Conservation (phyloP, 768 basidiomycete genomes). For the Botryobasidium botryosum region DNA sequence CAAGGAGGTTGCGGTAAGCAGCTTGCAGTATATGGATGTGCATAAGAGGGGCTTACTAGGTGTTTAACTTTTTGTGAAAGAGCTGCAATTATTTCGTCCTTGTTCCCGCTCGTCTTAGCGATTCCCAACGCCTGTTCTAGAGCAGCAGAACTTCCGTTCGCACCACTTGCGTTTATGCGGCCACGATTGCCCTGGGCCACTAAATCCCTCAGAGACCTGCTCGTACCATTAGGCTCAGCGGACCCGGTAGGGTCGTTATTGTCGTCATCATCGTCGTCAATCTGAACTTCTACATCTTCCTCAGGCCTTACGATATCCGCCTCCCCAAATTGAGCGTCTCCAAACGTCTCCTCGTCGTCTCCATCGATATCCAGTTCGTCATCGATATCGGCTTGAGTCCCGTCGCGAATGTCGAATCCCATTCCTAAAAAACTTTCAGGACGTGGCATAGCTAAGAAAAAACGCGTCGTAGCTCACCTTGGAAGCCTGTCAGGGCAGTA, state of each 20-base stretch:
- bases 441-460: conserved; percentile 13
- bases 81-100: conserved; percentile 31
- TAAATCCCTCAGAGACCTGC: conserved; percentile 29
- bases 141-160: conserved; percentile 19
- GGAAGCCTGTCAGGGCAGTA: conserved; percentile 22
- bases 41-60: conserved; percentile 27
- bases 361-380: conserved; percentile 72
- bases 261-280: conserved; percentile 25
- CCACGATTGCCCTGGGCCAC: conserved; percentile 33
- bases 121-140: conserved; percentile 32
- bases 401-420: conserved; percentile 52
- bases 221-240: conserved; percentile 18
- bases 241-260: conserved; percentile 14
- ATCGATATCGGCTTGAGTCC: conserved; percentile 45
- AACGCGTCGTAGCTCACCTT: conserved; percentile 16
- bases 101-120: conserved; percentile 34
- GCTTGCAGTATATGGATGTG: neutral
- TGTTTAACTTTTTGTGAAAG: conserved; percentile 44
- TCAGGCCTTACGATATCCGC: conserved; percentile 36
- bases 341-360: conserved; percentile 49
- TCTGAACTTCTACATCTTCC: conserved; percentile 5
- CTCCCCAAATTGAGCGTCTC: conserved; percentile 61
- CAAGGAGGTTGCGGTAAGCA: conserved; percentile 5
- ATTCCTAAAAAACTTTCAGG: conserved; percentile 28
- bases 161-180: neutral